These are phyloP conservation scores for Sclerotinia trifoliorum DNA, from an alignment of 2,329 filamentous ascomycete genomes.

Conservation along the genomic window DNA sequence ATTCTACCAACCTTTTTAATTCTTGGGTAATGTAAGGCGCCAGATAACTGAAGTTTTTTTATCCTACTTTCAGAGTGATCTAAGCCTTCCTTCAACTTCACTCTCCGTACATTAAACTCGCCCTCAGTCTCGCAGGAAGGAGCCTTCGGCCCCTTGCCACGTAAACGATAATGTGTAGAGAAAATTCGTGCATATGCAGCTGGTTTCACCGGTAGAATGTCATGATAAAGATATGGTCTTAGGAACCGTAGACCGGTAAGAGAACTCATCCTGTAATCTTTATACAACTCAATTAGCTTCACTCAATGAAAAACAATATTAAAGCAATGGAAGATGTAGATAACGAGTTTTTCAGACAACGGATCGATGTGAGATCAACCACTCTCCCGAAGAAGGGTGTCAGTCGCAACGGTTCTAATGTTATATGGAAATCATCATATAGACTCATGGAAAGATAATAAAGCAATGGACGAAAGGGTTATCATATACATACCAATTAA, in stretches of 20 bases:
- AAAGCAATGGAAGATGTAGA: slow-evolving; percentile 16
- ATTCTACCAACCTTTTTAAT: slow-evolving; percentile 16
- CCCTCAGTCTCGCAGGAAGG: background rate
- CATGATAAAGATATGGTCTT: slow-evolving; percentile 53
- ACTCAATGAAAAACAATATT: slow-evolving; percentile 18
- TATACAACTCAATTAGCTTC: slow-evolving; percentile 23
- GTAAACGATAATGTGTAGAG: slow-evolving; percentile 29
- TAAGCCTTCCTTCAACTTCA: background rate
- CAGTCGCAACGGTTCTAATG: slow-evolving; percentile 60
- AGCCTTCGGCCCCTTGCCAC: background rate
- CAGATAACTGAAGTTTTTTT: slow-evolving; percentile 6
- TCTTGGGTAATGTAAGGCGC: slow-evolving; percentile 12
- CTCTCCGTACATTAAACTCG: background rate
- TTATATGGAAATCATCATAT: slow-evolving; percentile 53
- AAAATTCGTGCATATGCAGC: slow-evolving; percentile 52
- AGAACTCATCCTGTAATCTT: slow-evolving; percentile 46
- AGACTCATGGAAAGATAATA: slow-evolving; percentile 4
- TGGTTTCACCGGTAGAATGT: slow-evolving; percentile 27
- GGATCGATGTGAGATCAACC: slow-evolving; percentile 53
- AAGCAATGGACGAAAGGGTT: background rate
- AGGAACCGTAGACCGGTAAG: slow-evolving; percentile 50
- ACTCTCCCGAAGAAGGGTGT: slow-evolving; percentile 45
- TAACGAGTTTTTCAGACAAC: slow-evolving; percentile 44
- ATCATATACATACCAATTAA: background rate
- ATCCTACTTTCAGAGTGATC: slow-evolving; percentile 2